These are phyloP conservation scores for Neonectria punicea DNA, from an alignment of 2,329 filamentous ascomycete species.

Conservation along the genomic window DNA sequence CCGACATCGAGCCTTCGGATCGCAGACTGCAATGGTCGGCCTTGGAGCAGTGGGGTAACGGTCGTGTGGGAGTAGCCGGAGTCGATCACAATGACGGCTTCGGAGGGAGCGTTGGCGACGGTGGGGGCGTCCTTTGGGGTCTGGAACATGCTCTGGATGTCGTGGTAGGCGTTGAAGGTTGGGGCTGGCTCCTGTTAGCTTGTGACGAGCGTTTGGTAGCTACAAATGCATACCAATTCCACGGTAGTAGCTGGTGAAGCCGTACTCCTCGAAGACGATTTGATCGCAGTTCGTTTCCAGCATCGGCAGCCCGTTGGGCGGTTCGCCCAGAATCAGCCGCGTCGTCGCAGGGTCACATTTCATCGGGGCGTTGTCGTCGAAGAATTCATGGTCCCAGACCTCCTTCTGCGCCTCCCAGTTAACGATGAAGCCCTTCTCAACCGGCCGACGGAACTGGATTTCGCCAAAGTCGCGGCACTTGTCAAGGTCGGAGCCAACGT, in stretches of 20 bases:
- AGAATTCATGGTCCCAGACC: constrained; percentile 92
- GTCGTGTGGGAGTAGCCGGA: constrained; percentile 94
- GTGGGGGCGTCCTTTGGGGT: constrained; percentile 61
- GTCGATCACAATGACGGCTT: constrained; percentile 89
- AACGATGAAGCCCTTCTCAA: constrained; percentile 94
- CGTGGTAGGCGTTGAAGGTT: constrained; percentile 83
- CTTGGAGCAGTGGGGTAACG: constrained; percentile 85
- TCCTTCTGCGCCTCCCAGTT: constrained; percentile 97
- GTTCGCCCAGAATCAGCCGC: constrained; percentile 86
- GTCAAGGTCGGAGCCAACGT: constrained; percentile 81
- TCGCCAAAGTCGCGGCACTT: constrained; percentile 90
- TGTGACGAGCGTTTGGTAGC: neutral
- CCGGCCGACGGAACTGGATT: constrained; percentile 84
- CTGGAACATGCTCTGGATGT: constrained; percentile 75
- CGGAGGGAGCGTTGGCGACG: constrained; percentile 66
- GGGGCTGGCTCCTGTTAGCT: constrained; percentile 62
- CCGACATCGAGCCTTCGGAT: constrained; percentile 89
- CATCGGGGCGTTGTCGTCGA: constrained; percentile 73
- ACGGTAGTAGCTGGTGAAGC: constrained; percentile 87
- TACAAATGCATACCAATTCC: constrained; percentile 66
- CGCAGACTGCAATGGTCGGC: constrained; percentile 81
- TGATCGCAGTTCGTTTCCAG: constrained; percentile 93
- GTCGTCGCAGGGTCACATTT: constrained; percentile 82
- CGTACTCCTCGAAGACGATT: constrained; percentile 97
- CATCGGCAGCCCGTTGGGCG: constrained; percentile 82